These are phyloP conservation scores for Sisymbrium irio DNA, from an alignment of 345 rosid species.

Conservation along the genomic window DNA sequence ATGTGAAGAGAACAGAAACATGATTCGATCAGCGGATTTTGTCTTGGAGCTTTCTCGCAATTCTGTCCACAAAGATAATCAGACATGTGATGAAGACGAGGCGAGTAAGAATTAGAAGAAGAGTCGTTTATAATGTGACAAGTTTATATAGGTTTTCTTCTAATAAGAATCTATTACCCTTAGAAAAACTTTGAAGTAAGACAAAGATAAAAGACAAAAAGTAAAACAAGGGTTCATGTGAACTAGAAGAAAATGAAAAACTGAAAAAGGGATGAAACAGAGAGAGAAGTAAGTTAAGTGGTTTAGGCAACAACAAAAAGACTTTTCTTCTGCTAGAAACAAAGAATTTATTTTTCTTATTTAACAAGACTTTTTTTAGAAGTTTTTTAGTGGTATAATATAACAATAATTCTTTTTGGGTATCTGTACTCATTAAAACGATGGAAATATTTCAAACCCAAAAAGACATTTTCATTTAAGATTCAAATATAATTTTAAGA, in stretches of 20 bases:
- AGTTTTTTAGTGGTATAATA: too few relatives aligned
- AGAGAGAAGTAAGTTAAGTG: constrained; percentile 15
- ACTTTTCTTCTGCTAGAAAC: constrained; percentile 33
- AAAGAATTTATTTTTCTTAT: constrained; percentile 22
- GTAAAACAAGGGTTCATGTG: constrained; percentile 19
- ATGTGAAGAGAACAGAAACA: constrained; percentile 32
- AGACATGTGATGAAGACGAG: constrained; percentile 35
- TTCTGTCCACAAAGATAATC: constrained; percentile 24
- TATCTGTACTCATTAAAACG: not conserved
- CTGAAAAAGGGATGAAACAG: not conserved
- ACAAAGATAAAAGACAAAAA: constrained; percentile 32
- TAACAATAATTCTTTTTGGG: not conserved
- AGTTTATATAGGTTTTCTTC: constrained; percentile 15
- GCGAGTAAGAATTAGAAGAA: constrained; percentile 17
- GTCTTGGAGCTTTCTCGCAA: constrained; percentile 13
- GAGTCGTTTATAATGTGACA: constrained; percentile 4
- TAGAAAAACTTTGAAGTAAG: constrained; percentile 31
- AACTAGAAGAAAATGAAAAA: not conserved
- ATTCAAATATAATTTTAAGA: not conserved
- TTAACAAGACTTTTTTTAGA: not conserved
- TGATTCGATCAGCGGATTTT: constrained; percentile 19
- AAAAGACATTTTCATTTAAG: not conserved
- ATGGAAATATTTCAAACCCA: not conserved
- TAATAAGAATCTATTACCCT: constrained; percentile 22
- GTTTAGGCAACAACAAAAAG: constrained; percentile 19